phyloP scores from a whole-genome alignment of 2,329 filamentous ascomycete species.

The Didymella pomorum region DNA sequence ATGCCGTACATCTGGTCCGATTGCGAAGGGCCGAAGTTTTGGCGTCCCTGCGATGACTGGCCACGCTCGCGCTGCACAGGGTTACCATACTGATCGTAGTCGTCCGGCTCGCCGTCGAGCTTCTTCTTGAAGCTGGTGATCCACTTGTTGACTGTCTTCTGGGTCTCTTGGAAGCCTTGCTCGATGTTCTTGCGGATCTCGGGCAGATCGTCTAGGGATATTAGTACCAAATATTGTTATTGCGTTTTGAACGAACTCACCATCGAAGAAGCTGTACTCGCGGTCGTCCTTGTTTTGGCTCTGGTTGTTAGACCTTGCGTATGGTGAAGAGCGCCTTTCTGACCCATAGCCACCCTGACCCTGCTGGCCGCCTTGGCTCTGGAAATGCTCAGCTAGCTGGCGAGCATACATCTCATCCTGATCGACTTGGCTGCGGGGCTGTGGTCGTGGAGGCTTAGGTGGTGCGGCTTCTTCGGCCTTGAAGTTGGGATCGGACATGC shows the following conservation, averaged over 20 bases:
- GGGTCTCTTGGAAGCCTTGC: conserved; percentile 94
- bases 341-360: conserved; percentile 42
- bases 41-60: conserved; percentile 43
- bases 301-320: conserved; percentile 20
- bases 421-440: conserved; percentile 79
- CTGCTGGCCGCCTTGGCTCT: conserved; percentile 50
- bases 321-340: conserved; percentile 58
- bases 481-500: conserved; percentile 64
- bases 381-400: conserved; percentile 91
- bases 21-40: conserved; percentile 51
- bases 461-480: conserved; percentile 65
- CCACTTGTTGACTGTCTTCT: conserved; percentile 92
- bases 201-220: conserved; percentile 73
- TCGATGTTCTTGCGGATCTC: conserved; percentile 91
- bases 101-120: conserved; percentile 85
- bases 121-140: conserved; percentile 91
- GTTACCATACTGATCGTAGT: conserved; percentile 63
- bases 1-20: conserved; percentile 52
- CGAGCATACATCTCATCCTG: conserved; percentile 91
- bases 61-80: conserved; percentile 29
- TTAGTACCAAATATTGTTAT: conserved; percentile 47
- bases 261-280: conserved; percentile 90
- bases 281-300: conserved; percentile 52
- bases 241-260: conserved; percentile 47
- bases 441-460: conserved; percentile 81